Percentiles rank a stretch among this genome's conserved stretches.
Evolutionary conservation across 2,329 filamentous ascomycete species (phyloP).

Genomic region (Xylariaceae sp.): DNA sequence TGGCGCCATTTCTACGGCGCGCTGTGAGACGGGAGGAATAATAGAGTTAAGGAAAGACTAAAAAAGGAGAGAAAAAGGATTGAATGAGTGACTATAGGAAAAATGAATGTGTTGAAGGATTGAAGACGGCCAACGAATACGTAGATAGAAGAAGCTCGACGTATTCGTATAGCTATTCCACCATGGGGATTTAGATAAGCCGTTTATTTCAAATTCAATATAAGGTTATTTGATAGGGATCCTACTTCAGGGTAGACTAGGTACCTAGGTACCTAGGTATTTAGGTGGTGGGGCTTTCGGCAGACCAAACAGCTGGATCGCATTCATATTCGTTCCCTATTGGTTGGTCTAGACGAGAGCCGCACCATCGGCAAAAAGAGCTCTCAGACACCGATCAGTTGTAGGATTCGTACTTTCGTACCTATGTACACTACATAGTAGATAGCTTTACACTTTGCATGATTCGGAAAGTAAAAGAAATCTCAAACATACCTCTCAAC

Average conservation of each 20-base stretch:
- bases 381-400: conserved; percentile 4
- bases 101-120: neutral
- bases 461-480: too few species aligned
- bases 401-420: too few species aligned
- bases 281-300: conserved; percentile 15
- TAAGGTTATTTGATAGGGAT: too few species aligned
- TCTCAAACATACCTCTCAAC: too few species aligned
- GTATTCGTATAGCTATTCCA: neutral
- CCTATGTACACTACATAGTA: too few species aligned
- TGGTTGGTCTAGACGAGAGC: conserved; percentile 1
- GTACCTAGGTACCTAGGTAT: too few species aligned
- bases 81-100: neutral
- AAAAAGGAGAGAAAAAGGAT: neutral
- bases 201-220: neutral
- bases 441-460: too few species aligned
- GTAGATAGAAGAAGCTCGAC: neutral
- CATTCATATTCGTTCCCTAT: neutral
- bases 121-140: neutral
- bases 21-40: neutral
- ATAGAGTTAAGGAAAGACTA: conserved; percentile 13
- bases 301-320: conserved; percentile 29
- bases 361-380: conserved; percentile 7
- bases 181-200: neutral
- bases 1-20: conserved; percentile 14
- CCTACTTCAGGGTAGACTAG: conserved; percentile 11